Conservation (phyloP, 208 protist genomes). For the Acanthamoeba healyi region DNA sequence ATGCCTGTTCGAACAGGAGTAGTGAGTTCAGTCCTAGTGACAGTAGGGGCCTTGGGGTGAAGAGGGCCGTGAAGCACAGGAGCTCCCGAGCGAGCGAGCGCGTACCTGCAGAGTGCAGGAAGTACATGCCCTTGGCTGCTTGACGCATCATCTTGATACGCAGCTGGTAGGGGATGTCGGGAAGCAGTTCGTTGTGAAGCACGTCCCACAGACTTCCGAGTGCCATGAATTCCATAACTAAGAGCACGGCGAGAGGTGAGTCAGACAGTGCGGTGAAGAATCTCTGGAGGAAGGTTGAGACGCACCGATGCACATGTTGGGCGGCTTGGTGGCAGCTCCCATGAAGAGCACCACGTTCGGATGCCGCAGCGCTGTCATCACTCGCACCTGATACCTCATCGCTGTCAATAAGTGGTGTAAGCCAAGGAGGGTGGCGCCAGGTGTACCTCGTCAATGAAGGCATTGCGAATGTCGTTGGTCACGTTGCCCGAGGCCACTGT, state of each 20-base stretch:
- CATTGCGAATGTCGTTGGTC: background rate
- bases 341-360: slow-evolving; percentile 18
- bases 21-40: no score
- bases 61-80: no score
- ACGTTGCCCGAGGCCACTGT: background rate
- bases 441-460: background rate
- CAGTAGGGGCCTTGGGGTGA: no score
- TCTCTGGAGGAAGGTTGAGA: background rate
- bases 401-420: no score
- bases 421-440: no score
- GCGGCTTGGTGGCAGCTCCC: background rate
- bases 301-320: slow-evolving; percentile 16
- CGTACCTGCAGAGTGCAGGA: slow-evolving; percentile 59
- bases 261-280: no score
- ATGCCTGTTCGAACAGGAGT: no score
- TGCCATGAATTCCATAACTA: background rate
- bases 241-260: no score
- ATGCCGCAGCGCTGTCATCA: background rate
- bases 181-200: slow-evolving; percentile 4
- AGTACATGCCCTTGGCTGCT: slow-evolving; percentile 54
- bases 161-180: slow-evolving; percentile 24
- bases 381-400: no score
- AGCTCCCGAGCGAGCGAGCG: no score
- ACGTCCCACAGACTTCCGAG: background rate
- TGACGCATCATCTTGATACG: slow-evolving; percentile 37